Evolutionary conservation across 768 basidiomycete species (phyloP), one percentile per base, ranked within the genome.

Genomic region (Amanita exitialis): DNA sequence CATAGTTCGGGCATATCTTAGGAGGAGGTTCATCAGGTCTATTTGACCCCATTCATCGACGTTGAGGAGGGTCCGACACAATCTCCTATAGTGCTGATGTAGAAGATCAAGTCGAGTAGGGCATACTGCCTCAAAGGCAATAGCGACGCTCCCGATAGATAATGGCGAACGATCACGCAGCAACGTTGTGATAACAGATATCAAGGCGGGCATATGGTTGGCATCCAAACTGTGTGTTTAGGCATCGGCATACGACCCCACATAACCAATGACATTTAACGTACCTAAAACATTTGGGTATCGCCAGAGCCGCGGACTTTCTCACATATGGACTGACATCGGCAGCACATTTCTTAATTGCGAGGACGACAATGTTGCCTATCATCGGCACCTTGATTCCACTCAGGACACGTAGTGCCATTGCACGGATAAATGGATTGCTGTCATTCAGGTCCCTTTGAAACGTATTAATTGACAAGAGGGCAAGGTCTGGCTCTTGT

Each of bases 21-120:
- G 66, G 28, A 99, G 74, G 12, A 98, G 72, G 39, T 83, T 77
- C 54, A 95, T 72, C 16, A 92, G 65, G 42, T 83, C 79, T 5
- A 86, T 79, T 64, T 97, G 96, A 0, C 92, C 93, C 96, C 96
- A 99, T 63, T 96, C 95, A 59, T 99, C 96, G 3, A 86, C 83
- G 59, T 99, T 93, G 30, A 91, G 75, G 2, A 98, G 69, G n/a
- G 87, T 71, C 38, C 76, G 75, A 61, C 92, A 96, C 27, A 93
- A 70, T 23, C 89, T 80, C 20, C 94, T 75, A 59, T 89, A 99
- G 57, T 96, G 89, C 15, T 77, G 76, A 60, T 99, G 96, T 1
- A 99, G 66, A 10, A 96, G 79, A 60, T 95, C 91, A 10, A 94
- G 76, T 41, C 86, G 77, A 0, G 86, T 83, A 0, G 92, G 90